phyloP scores from a whole-genome alignment of 1,284 basidiomycete genomes.

The Volvariella volvacea region DNA sequence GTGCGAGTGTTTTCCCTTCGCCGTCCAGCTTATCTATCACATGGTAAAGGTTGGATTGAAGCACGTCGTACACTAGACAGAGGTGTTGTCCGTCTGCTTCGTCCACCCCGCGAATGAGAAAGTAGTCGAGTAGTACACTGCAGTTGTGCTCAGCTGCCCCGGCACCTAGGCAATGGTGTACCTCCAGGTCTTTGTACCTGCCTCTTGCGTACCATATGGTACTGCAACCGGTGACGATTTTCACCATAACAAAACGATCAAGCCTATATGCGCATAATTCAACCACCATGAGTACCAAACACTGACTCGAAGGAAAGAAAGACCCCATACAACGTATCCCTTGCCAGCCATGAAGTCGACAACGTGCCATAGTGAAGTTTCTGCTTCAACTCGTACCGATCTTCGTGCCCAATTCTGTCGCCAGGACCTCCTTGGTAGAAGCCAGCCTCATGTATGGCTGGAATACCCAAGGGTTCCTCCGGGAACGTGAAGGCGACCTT shows the following conservation, averaged over 20 bases:
- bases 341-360: background rate
- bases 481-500: background rate
- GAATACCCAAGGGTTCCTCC: background rate
- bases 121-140: background rate
- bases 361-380: background rate
- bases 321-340: background rate
- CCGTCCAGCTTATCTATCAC: background rate
- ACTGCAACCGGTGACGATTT: background rate
- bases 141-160: background rate
- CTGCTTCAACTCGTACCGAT: background rate
- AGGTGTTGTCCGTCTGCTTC: background rate
- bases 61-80: background rate
- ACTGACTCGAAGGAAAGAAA: background rate
- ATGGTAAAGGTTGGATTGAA: background rate
- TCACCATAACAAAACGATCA: background rate
- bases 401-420: background rate
- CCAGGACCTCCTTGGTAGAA: background rate
- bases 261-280: too few relatives aligned
- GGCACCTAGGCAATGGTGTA: too few relatives aligned
- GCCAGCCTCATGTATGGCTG: background rate
- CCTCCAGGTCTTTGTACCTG: background rate
- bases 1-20: background rate
- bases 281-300: background rate
- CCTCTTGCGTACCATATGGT: background rate
- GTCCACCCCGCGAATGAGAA: background rate